Conservation (phyloP, 495 filamentous ascomycete genomes). For the Cladorrhinum samala region DNA sequence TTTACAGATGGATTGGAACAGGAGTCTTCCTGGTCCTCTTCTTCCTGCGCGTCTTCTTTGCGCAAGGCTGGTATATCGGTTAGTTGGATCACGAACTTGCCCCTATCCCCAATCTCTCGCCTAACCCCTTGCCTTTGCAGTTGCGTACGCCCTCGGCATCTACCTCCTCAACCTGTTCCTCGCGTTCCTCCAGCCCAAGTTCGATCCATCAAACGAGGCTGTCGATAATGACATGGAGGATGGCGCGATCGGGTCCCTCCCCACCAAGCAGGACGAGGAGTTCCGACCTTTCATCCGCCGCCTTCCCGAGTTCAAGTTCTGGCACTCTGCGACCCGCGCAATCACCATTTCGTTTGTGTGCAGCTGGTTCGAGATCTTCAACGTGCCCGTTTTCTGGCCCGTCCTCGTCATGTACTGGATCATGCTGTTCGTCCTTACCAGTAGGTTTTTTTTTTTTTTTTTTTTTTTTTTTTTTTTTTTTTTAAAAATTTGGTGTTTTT, state of each 20-base stretch:
- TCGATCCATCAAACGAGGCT: slow-evolving; percentile 92
- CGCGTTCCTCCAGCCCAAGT: slow-evolving; percentile 96
- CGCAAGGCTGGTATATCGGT: slow-evolving; percentile 99
- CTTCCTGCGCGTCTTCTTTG: slow-evolving; percentile 79
- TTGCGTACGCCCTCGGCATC: slow-evolving; percentile 96
- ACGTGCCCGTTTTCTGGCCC: slow-evolving; percentile 98
- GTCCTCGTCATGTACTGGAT: slow-evolving; percentile 98
- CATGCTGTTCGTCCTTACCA: slow-evolving; percentile 89
- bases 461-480: too few relatives aligned
- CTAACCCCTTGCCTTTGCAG: slow-evolving; percentile 41
- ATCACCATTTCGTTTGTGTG: slow-evolving; percentile 78
- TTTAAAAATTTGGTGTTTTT: too few relatives aligned
- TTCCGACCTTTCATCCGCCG: slow-evolving; percentile 95
- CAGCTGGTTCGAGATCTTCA: slow-evolving; percentile 87
- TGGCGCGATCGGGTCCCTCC: slow-evolving; percentile 69
- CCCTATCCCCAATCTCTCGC: too few relatives aligned
- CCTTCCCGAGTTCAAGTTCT: slow-evolving; percentile 99
- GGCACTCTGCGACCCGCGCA: slow-evolving; percentile 88
- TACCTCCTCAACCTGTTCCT: slow-evolving; percentile 99
- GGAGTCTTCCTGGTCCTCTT: slow-evolving; percentile 67
- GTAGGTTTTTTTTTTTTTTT: slow-evolving; percentile 54
- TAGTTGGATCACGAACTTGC: slow-evolving; percentile 23
- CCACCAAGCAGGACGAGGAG: slow-evolving; percentile 92
- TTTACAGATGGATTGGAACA: slow-evolving; percentile 86
- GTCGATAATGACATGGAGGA: slow-evolving; percentile 92